These are phyloP conservation scores for Aspergillus flavus DNA, from an alignment of 2,329 filamentous ascomycete genomes.

Conservation along the genomic window DNA sequence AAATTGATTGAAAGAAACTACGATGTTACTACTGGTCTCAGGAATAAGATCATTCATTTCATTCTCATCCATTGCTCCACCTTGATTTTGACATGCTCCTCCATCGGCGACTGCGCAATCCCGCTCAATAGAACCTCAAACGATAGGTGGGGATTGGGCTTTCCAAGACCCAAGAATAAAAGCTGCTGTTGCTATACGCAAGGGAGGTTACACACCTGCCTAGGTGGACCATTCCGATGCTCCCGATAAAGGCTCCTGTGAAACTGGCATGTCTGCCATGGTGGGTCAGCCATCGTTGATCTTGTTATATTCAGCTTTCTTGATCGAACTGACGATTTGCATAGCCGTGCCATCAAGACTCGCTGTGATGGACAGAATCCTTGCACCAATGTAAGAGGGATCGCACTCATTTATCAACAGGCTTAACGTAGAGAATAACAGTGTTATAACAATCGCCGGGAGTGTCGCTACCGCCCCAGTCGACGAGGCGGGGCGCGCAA, in stretches of 20 bases:
- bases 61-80: too few relatives aligned
- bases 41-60: too few relatives aligned
- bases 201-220: too few relatives aligned
- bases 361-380: conserved; percentile 28
- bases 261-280: conserved; percentile 25
- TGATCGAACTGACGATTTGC: neutral
- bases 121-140: too few relatives aligned
- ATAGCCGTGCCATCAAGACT: conserved; percentile 26
- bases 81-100: too few relatives aligned
- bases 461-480: conserved; percentile 17
- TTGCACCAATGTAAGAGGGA: conserved; percentile 23
- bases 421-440: conserved; percentile 5
- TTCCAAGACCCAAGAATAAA: too few relatives aligned
- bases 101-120: too few relatives aligned
- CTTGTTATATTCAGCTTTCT: neutral
- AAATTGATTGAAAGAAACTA: too few relatives aligned
- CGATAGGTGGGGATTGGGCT: too few relatives aligned
- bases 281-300: conserved; percentile 4
- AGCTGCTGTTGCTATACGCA: too few relatives aligned
- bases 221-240: neutral
- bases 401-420: neutral
- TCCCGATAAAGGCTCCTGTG: conserved; percentile 1
- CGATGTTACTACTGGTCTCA: too few relatives aligned
- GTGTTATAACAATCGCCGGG: conserved; percentile 19
- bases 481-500: conserved; percentile 27